These are phyloP conservation scores for Metarhizium guizhouense DNA, from an alignment of 2,329 filamentous ascomycete genomes.

Conservation along the genomic window DNA sequence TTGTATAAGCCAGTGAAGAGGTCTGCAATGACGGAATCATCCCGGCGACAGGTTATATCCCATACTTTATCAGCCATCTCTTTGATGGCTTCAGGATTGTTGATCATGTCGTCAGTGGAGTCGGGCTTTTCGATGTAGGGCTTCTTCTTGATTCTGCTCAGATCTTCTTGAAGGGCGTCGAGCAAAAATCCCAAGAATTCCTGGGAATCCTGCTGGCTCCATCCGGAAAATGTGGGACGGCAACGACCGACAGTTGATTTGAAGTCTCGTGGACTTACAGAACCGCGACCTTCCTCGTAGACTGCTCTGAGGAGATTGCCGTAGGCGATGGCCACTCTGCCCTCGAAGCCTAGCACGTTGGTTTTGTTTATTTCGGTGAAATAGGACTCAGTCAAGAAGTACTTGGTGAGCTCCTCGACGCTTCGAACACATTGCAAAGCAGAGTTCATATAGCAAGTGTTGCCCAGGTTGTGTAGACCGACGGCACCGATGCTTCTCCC, in stretches of 20 bases:
- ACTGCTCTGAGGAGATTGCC: conserved; percentile 67
- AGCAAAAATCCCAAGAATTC: conserved; percentile 93
- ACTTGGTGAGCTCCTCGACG: conserved; percentile 86
- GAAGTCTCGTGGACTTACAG: conserved; percentile 71
- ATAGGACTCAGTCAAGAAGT: conserved; percentile 71
- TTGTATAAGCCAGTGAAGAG: conserved; percentile 98
- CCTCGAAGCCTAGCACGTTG: conserved; percentile 80
- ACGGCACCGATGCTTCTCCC: conserved; percentile 68
- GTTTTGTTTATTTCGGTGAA: conserved; percentile 72
- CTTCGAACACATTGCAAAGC: conserved; percentile 90
- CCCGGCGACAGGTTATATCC: conserved; percentile 83
- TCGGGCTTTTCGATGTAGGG: conserved; percentile 97
- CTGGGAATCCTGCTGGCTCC: conserved; percentile 94
- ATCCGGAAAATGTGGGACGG: conserved; percentile 82
- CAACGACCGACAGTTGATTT: conserved; percentile 74
- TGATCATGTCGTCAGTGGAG: conserved; percentile 91
- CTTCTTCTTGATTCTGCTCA: conserved; percentile 90
- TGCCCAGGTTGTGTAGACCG: conserved; percentile 83
- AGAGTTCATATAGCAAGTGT: conserved; percentile 99
- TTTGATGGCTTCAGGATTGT: conserved; percentile 69
- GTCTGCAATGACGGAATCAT: conserved; percentile 92
- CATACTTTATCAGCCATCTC: conserved; percentile 83
- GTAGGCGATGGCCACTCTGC: conserved; percentile 80
- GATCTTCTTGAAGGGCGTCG: conserved; percentile 88
- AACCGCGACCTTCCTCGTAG: conserved; percentile 60